Conservation (phyloP, 371 early-diverging fungal genomes). For the Lichtheimia hyalospora region DNA sequence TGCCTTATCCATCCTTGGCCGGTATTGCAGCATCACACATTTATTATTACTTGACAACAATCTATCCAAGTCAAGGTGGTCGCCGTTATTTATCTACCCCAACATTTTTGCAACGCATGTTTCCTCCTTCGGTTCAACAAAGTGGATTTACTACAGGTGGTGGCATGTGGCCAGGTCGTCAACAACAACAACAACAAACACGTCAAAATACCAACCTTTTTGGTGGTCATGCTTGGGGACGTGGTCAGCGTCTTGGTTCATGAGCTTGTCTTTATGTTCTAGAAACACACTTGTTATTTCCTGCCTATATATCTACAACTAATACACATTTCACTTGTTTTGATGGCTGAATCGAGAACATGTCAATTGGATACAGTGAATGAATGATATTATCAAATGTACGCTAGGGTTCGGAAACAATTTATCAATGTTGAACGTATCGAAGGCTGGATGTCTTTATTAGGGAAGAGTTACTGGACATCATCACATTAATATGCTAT, state of each 20-base stretch:
- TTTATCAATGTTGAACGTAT: too few relatives aligned
- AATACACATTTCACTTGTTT: too few relatives aligned
- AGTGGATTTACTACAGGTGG: constrained; percentile 10
- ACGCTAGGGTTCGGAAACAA: too few relatives aligned
- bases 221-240: constrained; percentile 19
- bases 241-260: constrained; percentile 18
- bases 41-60: constrained; percentile 53
- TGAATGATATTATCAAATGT: too few relatives aligned
- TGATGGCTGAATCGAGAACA: too few relatives aligned
- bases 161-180: constrained; percentile 12
- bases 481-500: too few relatives aligned
- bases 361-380: too few relatives aligned
- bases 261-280: not conserved
- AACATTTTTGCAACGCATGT: constrained; percentile 39
- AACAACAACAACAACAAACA: constrained; percentile 16
- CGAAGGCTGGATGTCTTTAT: too few relatives aligned
- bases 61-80: constrained; percentile 63
- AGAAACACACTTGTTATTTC: too few relatives aligned
- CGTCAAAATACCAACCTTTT: constrained; percentile 15
- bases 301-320: too few relatives aligned
- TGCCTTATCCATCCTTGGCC: constrained; percentile 13
- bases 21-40: constrained; percentile 58
- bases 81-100: constrained; percentile 56
- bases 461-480: too few relatives aligned
- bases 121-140: constrained; percentile 28